phyloP scores from a whole-genome alignment of 2,329 filamentous ascomycete genomes.

The Ophiostoma montium region DNA sequence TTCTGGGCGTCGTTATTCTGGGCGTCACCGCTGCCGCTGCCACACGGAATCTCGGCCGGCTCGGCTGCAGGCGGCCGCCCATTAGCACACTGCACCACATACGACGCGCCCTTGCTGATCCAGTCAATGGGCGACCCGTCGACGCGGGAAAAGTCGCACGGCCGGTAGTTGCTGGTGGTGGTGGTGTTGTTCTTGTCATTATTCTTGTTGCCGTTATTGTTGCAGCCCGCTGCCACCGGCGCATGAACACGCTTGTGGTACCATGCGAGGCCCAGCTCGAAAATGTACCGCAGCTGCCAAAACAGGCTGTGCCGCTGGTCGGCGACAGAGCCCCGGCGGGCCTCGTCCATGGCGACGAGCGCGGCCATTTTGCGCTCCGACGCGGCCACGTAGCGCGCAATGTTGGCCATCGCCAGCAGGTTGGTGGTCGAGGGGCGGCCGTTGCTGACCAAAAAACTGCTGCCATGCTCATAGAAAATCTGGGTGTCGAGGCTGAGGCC shows the following conservation, averaged over 20 bases:
- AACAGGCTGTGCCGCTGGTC: slow-evolving; percentile 9
- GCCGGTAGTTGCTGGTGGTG: not conserved
- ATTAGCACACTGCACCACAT: not conserved
- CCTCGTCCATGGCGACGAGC: not conserved
- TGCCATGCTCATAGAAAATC: slow-evolving; percentile 5
- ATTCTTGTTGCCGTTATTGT: too few relatives aligned
- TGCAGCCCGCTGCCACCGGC: not conserved
- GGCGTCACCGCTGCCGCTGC: too few relatives aligned
- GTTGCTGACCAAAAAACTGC: not conserved
- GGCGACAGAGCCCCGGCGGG: not conserved
- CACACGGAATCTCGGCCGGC: not conserved
- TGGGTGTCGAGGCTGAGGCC: slow-evolving; percentile 7
- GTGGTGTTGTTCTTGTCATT: too few relatives aligned
- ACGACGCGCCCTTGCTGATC: slow-evolving; percentile 2
- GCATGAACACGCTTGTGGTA: slow-evolving; percentile 5
- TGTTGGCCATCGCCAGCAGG: slow-evolving; percentile 8
- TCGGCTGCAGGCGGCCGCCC: not conserved
- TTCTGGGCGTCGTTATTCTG: too few relatives aligned
- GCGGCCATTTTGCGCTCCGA: slow-evolving; percentile 10
- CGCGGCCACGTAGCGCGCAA: slow-evolving; percentile 7
- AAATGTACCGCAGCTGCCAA: slow-evolving; percentile 12
- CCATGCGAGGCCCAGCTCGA: slow-evolving; percentile 8
- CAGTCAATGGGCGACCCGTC: slow-evolving; percentile 4
- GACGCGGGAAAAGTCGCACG: slow-evolving; percentile 1
- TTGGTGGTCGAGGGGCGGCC: not conserved